Evolutionary conservation across 371 early-diverging fungal species (phyloP), one percentile per base, ranked within the genome.

Genomic region (Circinella minor): DNA sequence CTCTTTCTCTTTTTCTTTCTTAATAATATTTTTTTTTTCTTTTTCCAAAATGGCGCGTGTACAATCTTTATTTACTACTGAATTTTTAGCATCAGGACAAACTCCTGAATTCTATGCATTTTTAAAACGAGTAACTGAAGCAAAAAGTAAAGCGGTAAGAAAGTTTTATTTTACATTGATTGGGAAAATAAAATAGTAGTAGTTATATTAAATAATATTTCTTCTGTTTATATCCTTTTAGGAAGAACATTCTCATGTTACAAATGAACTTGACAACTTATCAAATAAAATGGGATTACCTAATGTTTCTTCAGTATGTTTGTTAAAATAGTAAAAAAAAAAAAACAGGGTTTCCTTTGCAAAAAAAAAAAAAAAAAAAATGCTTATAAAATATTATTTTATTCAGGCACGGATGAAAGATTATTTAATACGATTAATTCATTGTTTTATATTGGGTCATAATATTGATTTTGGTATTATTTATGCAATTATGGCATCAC

Each of bases 401-500:
- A 8, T 4, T 18, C 65, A 86, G 86, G 57, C 49, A 20, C 74
- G 72, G 36, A 86, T 83, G 79, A 77, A 77, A 55, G 83, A 82
- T 38, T 82, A 81, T 49, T 59, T 88, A 15, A 78, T 77, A 36
- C 77, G 85, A 27, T 54, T 84, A 10, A 81, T 88, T 5, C 84
- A 84, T 62, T 81, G 82, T 59, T 78, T 73, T 48, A 86, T 86
- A 80, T 75, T 88, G 36, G 88, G 87, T 3, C 79, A 85, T 60
- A 62, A 79, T 60, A 82, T 85, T 0, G 82, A 82, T 49, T 86
- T 88, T 69, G 81, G 86, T 27, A 68, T 81, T 10, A 83, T 86
- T 57, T 77, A 84, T 70, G 86, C 88, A 1, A 81, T 88, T 36
- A 88, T 83, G 81, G 72, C 82, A 11, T 75, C 82, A 18, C 88